A percentile compares a stretch with the other conserved stretches of the same genome.
Evolutionary conservation across 2,329 filamentous ascomycete species (phyloP).

Genomic region (Endothia cerciana): DNA sequence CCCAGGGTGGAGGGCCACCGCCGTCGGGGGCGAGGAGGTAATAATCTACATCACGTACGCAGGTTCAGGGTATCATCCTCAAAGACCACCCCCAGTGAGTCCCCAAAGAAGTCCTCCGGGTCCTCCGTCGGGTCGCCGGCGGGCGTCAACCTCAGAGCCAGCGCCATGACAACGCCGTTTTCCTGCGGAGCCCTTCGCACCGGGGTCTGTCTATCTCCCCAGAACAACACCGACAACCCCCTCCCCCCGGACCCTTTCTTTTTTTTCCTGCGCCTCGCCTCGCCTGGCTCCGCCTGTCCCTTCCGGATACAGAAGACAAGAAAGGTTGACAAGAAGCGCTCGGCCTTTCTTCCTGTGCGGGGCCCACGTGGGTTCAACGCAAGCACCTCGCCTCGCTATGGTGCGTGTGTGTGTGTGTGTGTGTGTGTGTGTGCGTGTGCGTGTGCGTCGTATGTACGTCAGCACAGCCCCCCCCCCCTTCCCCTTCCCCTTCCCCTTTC

Average conservation of each 20-base stretch:
- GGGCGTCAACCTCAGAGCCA: slow-evolving; percentile 50
- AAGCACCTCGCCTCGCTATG: slow-evolving; percentile 5
- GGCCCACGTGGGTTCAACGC: not conserved
- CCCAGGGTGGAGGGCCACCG: no score
- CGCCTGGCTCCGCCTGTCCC: not conserved
- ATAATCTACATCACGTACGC: slow-evolving; percentile 40
- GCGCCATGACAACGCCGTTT: slow-evolving; percentile 44
- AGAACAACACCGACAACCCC: not conserved
- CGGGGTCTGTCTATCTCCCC: not conserved
- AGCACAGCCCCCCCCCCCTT: slow-evolving; percentile 25
- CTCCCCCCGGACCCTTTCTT: no score
- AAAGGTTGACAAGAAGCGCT: no score
- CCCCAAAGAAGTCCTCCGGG: slow-evolving; percentile 64
- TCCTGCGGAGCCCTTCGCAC: not conserved
- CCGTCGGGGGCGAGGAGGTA: no score
- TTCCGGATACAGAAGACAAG: not conserved
- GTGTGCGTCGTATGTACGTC: not conserved
- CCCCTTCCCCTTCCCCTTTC: no score
- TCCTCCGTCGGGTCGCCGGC: slow-evolving; percentile 42
- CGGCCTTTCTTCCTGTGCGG: not conserved
- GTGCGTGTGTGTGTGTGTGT: not conserved
- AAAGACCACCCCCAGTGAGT: slow-evolving; percentile 66
- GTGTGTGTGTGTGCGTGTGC: not conserved
- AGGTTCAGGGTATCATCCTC: slow-evolving; percentile 68
- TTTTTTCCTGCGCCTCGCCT: no score